Base-by-base conservation (phyloP, 352 stramenopile species). In the Pythium graminicola region DNA sequence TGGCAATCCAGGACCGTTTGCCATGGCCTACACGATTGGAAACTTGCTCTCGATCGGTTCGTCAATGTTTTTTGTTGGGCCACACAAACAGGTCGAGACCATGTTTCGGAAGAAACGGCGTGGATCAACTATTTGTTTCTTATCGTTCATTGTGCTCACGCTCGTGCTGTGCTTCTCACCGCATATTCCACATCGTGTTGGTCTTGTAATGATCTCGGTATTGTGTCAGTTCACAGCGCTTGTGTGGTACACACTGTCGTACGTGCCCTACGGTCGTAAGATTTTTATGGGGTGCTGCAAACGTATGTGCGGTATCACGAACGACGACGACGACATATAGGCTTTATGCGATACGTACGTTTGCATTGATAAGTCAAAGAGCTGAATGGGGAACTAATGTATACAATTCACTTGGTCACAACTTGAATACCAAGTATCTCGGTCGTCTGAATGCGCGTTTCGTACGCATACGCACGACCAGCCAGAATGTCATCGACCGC, bases 231-330 rank as follows among this genome's bases (percentile, higher is more conserved):
- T 92, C 57, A 14, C 76, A 11, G 79, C 85, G 44, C 73, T 93
- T 23, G 38, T 88, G 10, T 95, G 85, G 85, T 93, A 93, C 65
- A 91, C 79, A 51, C 60, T 93, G 13, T 93, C 82, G n/a, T 95
- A 92, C 62, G 68, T 95, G 0, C 85, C 85, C 1, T 95, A 92
- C 57, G 85, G 78, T n/a, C 80, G 84, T 54, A 74, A 68, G 28
- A 86, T 90, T 44, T 70, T 69, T 17, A 26, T 72, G 24, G 66
- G 62, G 20, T 87, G 74, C 70, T 89, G 76, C 70, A 87, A 86
- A 59, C 70, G 79, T 41, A 64, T 67, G 31, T 71, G 67, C 24
- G 71, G 74, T 33, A 43, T 81, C 48, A 40, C 57, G 8, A 59
- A 62, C 11, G 39, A 45, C 13, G 70, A 86, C 40, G 76, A 87